Percentiles rank a stretch among this genome's conserved stretches.
These are phyloP conservation scores for Aspergillus amoenus DNA, from an alignment of 2,329 filamentous ascomycete genomes.

Conservation along the genomic window DNA sequence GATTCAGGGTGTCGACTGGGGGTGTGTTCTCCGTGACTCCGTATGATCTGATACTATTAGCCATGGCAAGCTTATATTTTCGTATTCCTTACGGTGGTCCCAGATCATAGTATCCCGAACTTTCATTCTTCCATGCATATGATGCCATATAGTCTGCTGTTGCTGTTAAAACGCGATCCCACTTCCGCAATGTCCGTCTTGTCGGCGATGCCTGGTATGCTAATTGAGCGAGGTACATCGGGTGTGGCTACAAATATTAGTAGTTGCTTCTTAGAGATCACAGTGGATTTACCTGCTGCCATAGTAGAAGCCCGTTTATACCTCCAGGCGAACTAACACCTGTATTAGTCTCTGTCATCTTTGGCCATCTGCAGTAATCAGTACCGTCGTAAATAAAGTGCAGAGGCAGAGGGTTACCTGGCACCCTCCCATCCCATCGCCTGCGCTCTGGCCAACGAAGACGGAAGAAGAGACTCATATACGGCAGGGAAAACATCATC, in stretches of 20 bases:
- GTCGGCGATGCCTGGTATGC: conserved; percentile 15
- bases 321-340: conserved; percentile 16
- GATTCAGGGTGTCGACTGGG: conserved; percentile 8
- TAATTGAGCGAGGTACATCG: conserved; percentile 15
- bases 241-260: conserved; percentile 12
- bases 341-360: conserved; percentile 18
- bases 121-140: conserved; percentile 16
- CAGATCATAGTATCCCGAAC: conserved; percentile 15
- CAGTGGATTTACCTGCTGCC: conserved; percentile 12
- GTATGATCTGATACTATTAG: conserved; percentile 8
- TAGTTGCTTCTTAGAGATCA: fast-evolving
- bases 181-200: conserved; percentile 5
- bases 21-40: conserved; percentile 19
- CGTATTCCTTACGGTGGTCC: conserved; percentile 13
- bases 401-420: background rate
- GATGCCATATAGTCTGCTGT: conserved; percentile 17
- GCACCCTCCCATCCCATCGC: conserved; percentile 19
- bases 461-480: conserved; percentile 13
- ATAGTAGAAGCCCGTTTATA: conserved; percentile 16
- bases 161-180: conserved; percentile 12
- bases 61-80: fast-evolving
- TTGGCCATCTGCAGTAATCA: conserved; percentile 11
- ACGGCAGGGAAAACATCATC: conserved; percentile 13
- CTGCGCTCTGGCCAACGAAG: conserved; percentile 1
- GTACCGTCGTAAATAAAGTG: background rate